Evolutionary conservation across 2,329 filamentous ascomycete genomes (phyloP), one percentile per base, ranked within the genome.

Genomic region (Penicillium sp.): DNA sequence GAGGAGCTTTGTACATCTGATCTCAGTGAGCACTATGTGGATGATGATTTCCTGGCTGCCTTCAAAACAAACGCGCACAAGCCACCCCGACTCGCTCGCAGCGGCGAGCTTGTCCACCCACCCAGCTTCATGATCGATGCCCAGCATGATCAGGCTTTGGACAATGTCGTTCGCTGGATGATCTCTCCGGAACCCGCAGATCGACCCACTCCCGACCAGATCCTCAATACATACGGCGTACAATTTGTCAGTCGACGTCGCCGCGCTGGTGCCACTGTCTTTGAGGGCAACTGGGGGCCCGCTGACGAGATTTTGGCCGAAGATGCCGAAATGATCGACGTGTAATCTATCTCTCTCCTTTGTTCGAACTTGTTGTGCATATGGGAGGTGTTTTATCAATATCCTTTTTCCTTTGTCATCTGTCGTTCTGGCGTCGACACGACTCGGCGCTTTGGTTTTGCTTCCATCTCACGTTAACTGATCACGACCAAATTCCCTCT

Each of bases 261-360:
- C 56, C 87, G 89, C 56, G 91, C 92, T 11, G 91, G 92, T 46
- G 95, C 95, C n/a, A 97, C 92, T 0, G 88, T 99, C 54, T 99
- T 90, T 68, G 95, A 99, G 78, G 95, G 95, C 62, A 95, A 91
- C 73, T 99, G 93, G 90, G 95, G 95, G 4, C 94, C 94, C 35
- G 84, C 84, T 24, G 88, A 88, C 63, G 84, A 87, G 62, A 79
- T 87, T 19, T 78, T 87, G 55, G 78, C 78, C 24, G 80, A 82
- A 66, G 81, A 83, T 72, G 81, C 83, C 47, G 86, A 88, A 73
- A 88, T 88, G 83, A 84, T 86, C 75, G 86, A 89, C 72, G 80
- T 83, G 65, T 82, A 71, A 78, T 64, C 62, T 67, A 65, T 64
- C 43, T 56, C 43, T 56, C 53, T 41, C 51, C 56, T 61, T 59